These are phyloP conservation scores for Hirsutella minnesotensis DNA, from an alignment of 2,329 filamentous ascomycete genomes.

Conservation along the genomic window DNA sequence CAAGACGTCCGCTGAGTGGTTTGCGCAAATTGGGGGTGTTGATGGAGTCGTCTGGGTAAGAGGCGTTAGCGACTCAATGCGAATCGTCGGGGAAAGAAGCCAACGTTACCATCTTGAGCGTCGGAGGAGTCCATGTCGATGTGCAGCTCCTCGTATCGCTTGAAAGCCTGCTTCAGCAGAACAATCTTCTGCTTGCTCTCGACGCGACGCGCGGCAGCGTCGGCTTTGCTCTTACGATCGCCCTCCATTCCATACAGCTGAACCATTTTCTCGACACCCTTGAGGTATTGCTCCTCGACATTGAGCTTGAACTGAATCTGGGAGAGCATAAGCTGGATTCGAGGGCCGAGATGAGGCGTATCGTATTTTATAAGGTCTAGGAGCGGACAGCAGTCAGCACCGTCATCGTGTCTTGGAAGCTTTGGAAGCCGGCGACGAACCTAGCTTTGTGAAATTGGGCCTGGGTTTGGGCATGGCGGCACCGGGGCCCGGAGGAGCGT, in stretches of 20 bases:
- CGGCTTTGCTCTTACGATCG: constrained; percentile 86
- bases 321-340: constrained; percentile 97
- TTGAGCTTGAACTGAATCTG: constrained; percentile 98
- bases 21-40: constrained; percentile 92
- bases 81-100: constrained; percentile 8
- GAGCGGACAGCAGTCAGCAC: background rate
- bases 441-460: constrained; percentile 92
- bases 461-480: constrained; percentile 59
- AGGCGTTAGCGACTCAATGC: constrained; percentile 7
- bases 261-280: constrained; percentile 98
- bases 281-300: constrained; percentile 97
- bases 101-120: constrained; percentile 58
- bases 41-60: constrained; percentile 72
- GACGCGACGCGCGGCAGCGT: constrained; percentile 78
- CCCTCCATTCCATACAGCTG: constrained; percentile 95
- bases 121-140: constrained; percentile 80
- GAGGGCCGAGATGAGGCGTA: constrained; percentile 84
- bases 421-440: constrained; percentile 35
- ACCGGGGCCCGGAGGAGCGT: constrained; percentile 54
- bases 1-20: constrained; percentile 83
- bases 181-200: constrained; percentile 98
- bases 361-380: constrained; percentile 98
- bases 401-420: background rate
- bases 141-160: constrained; percentile 93
- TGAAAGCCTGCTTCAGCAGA: constrained; percentile 86